Conservation (phyloP, 257 asterid genomes). For the Solanum chiquidenum region DNA sequence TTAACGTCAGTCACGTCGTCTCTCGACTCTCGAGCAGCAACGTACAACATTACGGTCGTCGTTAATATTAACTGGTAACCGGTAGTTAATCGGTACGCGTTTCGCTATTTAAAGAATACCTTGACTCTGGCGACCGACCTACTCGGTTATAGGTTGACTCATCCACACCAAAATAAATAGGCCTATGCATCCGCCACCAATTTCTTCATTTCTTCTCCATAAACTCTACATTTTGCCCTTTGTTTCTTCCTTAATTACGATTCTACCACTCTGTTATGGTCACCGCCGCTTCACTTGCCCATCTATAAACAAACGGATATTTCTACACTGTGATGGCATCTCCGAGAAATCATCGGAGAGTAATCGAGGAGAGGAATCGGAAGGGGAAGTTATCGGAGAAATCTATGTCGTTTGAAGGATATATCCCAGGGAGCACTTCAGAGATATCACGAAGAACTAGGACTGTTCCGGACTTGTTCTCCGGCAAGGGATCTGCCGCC, state of each 20-base stretch:
- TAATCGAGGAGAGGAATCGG: slow-evolving; percentile 34
- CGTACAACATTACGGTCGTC: neutral
- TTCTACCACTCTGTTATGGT: slow-evolving; percentile 17
- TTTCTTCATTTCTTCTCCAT: neutral
- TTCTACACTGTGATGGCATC: slow-evolving; percentile 48
- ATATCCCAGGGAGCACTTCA: slow-evolving; percentile 6
- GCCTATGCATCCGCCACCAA: neutral
- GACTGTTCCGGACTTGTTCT: slow-evolving; percentile 56
- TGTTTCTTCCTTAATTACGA: neutral
- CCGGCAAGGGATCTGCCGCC: slow-evolving; percentile 8
- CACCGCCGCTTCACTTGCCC: slow-evolving; percentile 5
- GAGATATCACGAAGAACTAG: slow-evolving; percentile 36
- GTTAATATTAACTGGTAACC: neutral
- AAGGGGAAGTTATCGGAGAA: slow-evolving; percentile 44
- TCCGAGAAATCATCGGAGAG: slow-evolving; percentile 44
- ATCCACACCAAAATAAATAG: neutral
- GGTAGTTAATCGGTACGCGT: neutral
- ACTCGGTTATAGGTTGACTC: neutral
- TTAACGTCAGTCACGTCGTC: neutral
- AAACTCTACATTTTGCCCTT: neutral
- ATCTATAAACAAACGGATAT: neutral
- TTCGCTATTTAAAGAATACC: neutral
- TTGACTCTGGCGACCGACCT: neutral
- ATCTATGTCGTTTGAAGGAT: slow-evolving; percentile 45
- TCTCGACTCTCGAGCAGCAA: neutral